These are phyloP conservation scores for Vaucheria bursata DNA, from an alignment of 352 stramenopile genomes.

Conservation along the genomic window DNA sequence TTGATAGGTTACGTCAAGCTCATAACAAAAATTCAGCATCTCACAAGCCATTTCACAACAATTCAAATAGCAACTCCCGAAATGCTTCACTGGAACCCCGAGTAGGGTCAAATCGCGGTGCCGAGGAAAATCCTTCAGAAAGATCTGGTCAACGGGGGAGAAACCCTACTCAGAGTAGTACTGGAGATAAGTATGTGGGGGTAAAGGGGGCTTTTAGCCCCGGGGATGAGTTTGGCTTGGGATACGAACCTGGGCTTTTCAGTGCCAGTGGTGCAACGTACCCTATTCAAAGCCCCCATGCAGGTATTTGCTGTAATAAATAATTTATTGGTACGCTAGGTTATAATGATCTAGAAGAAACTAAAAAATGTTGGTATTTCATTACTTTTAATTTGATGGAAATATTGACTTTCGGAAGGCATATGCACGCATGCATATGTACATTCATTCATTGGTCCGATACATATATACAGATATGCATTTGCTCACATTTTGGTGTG, in stretches of 20 bases:
- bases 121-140: no score
- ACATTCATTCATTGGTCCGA: background rate
- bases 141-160: no score
- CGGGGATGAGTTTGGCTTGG: background rate
- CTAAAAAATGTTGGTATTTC: no score
- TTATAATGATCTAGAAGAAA: background rate
- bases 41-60: background rate
- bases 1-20: conserved; percentile 23
- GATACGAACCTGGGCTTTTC: background rate
- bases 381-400: no score
- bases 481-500: no score
- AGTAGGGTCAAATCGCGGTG: no score
- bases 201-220: background rate
- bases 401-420: background rate
- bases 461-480: no score
- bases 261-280: background rate
- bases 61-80: background rate
- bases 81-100: no score
- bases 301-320: background rate
- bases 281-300: background rate
- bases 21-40: conserved; percentile 5
- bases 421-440: background rate
- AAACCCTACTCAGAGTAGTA: no score
- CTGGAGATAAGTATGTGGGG: no score
- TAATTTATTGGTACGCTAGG: background rate